These are phyloP conservation scores for Encephalitozoon cuniculi DNA, from an alignment of 371 early-diverging fungal genomes.

Conservation along the genomic window DNA sequence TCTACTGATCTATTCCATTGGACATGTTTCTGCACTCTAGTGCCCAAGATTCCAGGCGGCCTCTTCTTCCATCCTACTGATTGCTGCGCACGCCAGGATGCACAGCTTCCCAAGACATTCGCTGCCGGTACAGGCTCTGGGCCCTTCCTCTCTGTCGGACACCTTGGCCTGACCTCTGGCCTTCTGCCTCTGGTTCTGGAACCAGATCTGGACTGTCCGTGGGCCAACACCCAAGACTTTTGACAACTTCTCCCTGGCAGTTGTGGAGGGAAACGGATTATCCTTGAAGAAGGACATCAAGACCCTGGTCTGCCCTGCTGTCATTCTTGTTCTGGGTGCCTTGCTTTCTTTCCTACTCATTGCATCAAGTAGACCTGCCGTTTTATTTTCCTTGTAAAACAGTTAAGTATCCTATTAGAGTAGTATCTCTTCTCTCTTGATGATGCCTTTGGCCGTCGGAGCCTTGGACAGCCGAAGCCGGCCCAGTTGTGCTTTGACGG, in stretches of 20 bases:
- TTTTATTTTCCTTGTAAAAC: conserved; percentile 33
- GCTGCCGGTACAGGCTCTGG: background rate
- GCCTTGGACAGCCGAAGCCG: too few relatives aligned
- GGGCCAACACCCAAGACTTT: conserved; percentile 47
- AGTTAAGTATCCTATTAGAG: background rate
- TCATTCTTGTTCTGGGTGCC: conserved; percentile 53
- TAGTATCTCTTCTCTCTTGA: too few relatives aligned
- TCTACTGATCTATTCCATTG: background rate
- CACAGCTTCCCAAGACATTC: background rate
- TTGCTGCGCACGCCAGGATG: background rate
- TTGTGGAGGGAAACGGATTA: conserved; percentile 57
- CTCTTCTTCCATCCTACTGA: background rate
- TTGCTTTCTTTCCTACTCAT: conserved; percentile 36
- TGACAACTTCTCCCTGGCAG: conserved; percentile 50
- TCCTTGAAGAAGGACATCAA: conserved; percentile 49
- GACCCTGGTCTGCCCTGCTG: conserved; percentile 38
- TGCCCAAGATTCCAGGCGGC: background rate
- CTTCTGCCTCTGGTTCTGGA: conserved; percentile 61
- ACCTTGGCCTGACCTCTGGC: conserved; percentile 17
- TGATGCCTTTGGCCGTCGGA: too few relatives aligned
- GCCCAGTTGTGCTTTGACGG: too few relatives aligned
- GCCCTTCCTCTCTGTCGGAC: background rate
- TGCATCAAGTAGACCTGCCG: background rate
- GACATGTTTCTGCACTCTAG: background rate
- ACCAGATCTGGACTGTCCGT: conserved; percentile 61